These are phyloP conservation scores for Neonectria faginata DNA, from an alignment of 2,329 filamentous ascomycete genomes.

Conservation along the genomic window DNA sequence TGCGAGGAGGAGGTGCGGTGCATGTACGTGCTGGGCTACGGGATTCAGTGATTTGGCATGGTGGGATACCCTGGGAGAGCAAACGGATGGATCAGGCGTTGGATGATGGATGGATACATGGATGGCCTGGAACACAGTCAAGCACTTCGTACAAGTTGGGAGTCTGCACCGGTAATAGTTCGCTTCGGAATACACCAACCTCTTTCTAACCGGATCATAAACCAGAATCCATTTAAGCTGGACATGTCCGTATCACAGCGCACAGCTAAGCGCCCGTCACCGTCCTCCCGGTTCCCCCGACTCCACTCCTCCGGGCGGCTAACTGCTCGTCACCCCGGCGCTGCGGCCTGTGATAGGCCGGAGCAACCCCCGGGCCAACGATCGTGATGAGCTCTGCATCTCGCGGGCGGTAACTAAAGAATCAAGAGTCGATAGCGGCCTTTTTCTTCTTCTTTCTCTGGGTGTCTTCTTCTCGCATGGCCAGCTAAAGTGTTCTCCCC, in stretches of 20 bases:
- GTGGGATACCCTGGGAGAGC: not conserved
- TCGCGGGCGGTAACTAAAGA: constrained; percentile 1
- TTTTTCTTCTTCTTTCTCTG: not conserved
- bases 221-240: not conserved
- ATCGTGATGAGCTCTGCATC: not conserved
- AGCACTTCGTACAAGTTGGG: too few species aligned
- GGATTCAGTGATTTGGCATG: constrained; percentile 23
- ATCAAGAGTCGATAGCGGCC: not conserved
- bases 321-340: not conserved
- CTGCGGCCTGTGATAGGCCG: constrained; percentile 3
- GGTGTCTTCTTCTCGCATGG: not conserved
- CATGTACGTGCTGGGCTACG: constrained; percentile 50
- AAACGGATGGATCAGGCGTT: not conserved
- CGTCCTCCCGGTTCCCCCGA: not conserved
- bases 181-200: not conserved
- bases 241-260: constrained; percentile 4
- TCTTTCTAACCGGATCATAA: not conserved
- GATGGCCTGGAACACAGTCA: not conserved
- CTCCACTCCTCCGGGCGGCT: not conserved
- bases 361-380: not conserved
- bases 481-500: not conserved
- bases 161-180: too few species aligned
- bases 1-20: constrained; percentile 50
- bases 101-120: not conserved
- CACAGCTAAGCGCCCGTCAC: constrained; percentile 21